A percentile compares a stretch with the other conserved stretches of the same genome.
phyloP scores from a whole-genome alignment of 2,329 filamentous ascomycete species.

The Ophiostoma pallidulum region DNA sequence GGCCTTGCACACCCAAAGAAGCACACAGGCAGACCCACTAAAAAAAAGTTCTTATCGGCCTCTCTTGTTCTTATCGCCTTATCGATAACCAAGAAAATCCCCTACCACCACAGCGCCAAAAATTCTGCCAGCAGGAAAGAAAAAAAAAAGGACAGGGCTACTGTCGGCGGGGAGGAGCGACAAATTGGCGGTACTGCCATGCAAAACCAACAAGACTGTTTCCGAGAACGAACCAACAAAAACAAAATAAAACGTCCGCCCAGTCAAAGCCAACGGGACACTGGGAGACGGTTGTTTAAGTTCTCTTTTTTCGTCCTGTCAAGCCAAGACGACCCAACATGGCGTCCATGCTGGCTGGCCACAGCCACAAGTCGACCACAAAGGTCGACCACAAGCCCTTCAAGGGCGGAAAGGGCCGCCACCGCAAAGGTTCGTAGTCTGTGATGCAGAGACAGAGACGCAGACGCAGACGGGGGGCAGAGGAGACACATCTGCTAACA shows the following conservation, averaged over 20 bases:
- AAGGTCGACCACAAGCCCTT: conserved; percentile 83
- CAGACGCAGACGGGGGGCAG: no score
- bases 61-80: conserved; percentile 4
- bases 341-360: conserved; percentile 39
- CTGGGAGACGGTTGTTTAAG: no score
- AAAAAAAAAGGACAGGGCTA: not conserved
- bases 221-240: no score
- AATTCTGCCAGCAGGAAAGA: conserved; percentile 1
- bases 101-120: conserved; percentile 1
- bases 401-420: conserved; percentile 75
- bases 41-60: not conserved
- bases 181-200: not conserved
- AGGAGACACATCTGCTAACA: not conserved
- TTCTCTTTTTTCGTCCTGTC: no score
- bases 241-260: conserved; percentile 8
- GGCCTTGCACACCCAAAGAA: not conserved
- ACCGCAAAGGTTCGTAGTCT: conserved; percentile 16
- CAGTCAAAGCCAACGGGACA: not conserved
- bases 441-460: no score
- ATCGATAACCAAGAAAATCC: not conserved
- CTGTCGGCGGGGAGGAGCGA: not conserved
- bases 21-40: not conserved
- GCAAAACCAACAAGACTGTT: no score
- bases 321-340: conserved; percentile 9
- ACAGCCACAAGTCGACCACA: conserved; percentile 88